Percentiles rank a stretch among this genome's conserved stretches.
Evolutionary conservation across 495 filamentous ascomycete genomes (phyloP).

Genomic region (Neurospora africana): DNA sequence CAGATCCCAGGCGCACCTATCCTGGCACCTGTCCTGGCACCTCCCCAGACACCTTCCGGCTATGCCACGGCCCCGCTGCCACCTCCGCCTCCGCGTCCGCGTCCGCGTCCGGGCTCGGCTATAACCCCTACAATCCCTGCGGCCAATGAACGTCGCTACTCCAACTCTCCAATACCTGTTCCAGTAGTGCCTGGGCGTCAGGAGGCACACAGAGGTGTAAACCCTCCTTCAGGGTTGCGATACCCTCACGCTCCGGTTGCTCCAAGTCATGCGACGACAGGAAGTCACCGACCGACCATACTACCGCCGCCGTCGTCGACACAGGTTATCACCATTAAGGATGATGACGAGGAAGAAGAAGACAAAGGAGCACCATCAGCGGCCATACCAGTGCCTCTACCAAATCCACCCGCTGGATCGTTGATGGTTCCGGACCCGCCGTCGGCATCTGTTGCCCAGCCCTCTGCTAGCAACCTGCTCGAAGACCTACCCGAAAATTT

Average conservation of each 20-base stretch:
- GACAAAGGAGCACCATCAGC: not conserved
- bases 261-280: not conserved
- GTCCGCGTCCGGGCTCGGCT: not conserved
- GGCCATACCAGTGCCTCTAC: not conserved
- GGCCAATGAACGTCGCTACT: not conserved
- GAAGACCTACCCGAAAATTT: not conserved
- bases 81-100: not conserved
- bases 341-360: constrained; percentile 9
- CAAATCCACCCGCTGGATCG: not conserved
- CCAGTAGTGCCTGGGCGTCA: constrained; percentile 1
- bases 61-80: not conserved
- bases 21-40: not conserved
- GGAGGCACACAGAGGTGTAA: not conserved
- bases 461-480: not conserved
- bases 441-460: not conserved
- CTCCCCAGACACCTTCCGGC: not conserved
- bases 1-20: not conserved
- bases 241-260: not conserved
- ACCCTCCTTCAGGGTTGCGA: not conserved
- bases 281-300: not conserved
- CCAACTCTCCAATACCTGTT: constrained; percentile 8
- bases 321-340: constrained; percentile 9
- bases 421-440: not conserved
- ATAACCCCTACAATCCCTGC: not conserved
- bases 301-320: not conserved